Evolutionary conservation across 176 grass and related monocot genomes (phyloP).

Genomic region (Elymus sibiricus): DNA sequence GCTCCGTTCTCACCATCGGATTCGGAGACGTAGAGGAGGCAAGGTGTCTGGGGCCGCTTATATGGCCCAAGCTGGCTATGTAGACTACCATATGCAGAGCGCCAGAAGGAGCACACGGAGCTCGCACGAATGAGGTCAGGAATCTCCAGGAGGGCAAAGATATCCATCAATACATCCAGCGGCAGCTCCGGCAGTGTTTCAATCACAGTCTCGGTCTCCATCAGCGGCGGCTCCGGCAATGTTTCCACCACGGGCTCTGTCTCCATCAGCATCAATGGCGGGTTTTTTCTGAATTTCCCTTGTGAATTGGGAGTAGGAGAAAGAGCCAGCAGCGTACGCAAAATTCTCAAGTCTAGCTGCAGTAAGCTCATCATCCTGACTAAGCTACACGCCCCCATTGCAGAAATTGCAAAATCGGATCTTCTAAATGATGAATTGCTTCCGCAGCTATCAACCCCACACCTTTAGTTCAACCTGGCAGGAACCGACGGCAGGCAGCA

Average conservation of each 20-base stretch:
- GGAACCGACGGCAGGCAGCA: not conserved
- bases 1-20: not conserved
- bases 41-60: not conserved
- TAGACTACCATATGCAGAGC: not conserved
- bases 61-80: not conserved
- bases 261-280: not conserved
- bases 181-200: not conserved
- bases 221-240: not conserved
- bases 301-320: not conserved
- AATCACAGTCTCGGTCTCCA: not conserved
- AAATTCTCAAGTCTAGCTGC: not conserved
- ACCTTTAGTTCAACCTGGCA: not conserved
- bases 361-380: not conserved
- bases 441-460: not conserved
- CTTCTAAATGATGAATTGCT: not conserved
- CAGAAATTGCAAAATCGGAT: not conserved
- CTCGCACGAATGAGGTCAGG: not conserved
- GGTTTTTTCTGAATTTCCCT: not conserved
- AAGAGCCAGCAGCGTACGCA: not conserved
- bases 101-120: not conserved
- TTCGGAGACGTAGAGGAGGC: not conserved
- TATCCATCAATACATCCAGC: not conserved
- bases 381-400: not conserved
- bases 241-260: not conserved
- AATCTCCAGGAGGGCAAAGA: slow-evolving; percentile 7